Conservation (phyloP, 2,329 filamentous ascomycete species). For the Salinomyces thailandicus region DNA sequence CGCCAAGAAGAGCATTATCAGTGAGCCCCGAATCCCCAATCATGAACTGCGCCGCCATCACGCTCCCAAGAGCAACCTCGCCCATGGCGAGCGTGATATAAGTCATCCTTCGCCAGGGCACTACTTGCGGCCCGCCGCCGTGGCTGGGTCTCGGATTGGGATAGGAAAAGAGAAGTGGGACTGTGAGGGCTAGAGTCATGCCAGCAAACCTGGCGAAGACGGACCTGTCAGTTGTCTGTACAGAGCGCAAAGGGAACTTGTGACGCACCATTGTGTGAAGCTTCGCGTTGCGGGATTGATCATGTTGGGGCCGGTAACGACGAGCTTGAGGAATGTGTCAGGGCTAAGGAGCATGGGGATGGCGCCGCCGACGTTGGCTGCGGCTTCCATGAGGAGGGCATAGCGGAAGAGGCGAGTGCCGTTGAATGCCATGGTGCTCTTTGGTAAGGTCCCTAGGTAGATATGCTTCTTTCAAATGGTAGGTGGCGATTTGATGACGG, state of each 20-base stretch:
- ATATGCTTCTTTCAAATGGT: no score
- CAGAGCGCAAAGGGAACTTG: no score
- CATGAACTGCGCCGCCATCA: slow-evolving; percentile 15
- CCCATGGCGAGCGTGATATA: slow-evolving; percentile 17
- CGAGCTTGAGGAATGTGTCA: slow-evolving; percentile 11
- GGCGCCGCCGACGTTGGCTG: slow-evolving; percentile 14
- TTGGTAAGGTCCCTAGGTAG: no score
- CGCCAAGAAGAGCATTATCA: slow-evolving; percentile 7
- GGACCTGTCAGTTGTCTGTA: no score
- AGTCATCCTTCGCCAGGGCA: slow-evolving; percentile 12
- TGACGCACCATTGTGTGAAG: slow-evolving; percentile 13
- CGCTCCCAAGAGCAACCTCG: slow-evolving; percentile 16
- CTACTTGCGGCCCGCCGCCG: slow-evolving; percentile 3
- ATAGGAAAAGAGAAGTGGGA: slow-evolving; percentile 19
- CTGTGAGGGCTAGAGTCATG: slow-evolving; percentile 15
- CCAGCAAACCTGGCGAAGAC: slow-evolving; percentile 12
- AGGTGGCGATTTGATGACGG: no score
- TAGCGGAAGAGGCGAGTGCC: slow-evolving; percentile 16
- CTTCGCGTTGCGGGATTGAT: slow-evolving; percentile 16
- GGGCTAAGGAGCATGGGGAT: slow-evolving; percentile 16
- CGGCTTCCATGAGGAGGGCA: slow-evolving; percentile 18
- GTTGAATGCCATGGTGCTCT: slow-evolving; percentile 11
- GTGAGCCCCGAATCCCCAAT: slow-evolving; percentile 13
- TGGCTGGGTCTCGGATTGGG: slow-evolving; percentile 12
- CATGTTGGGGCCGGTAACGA: slow-evolving; percentile 12